Evolutionary conservation across 2,329 filamentous ascomycete genomes (phyloP), one percentile per base, ranked within the genome.

Genomic region (Fusarium stilboides): DNA sequence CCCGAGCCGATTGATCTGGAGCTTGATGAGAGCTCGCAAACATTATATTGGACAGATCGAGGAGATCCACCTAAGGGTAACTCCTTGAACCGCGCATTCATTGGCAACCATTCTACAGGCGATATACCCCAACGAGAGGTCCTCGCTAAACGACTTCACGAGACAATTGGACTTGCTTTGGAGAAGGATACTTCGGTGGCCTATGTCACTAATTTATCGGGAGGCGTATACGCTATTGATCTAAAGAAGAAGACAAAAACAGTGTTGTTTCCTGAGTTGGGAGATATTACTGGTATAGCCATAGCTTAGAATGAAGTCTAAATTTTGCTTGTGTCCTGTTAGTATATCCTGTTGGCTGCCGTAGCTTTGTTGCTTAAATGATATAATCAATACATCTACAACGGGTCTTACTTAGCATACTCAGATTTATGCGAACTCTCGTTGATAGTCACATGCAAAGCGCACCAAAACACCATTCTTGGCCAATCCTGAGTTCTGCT

Each of bases 271-370:
- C 31, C 36, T 0, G 49, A 62, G 28, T n/a, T 56, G 14, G 57
- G 47, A 2, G 31, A 47, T 33, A 17, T 62, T 2, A 62, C 47
- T 15, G 60, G 57, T 3, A 63, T 56, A 12, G 59, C 42, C 3
- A 26, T 62, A 15, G 57, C 47, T 8, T 50, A 24, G 10, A 28
- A 1, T 31, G 5, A 17, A 9, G 2, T 15, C 19, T 4, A 13
- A 13, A 13, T 31, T 13, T 5, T 31, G 28, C 5, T 31, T 3
- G 13, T 31, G 12, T 12, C 9, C 13, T 31, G 5, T 13, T 13
- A 13, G 10, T 13, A 31, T 31, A 31, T 10, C 28, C 6, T 13
- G 1, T 13, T 12, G 28, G 5, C 10, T n/a, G n/a, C n/a, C n/a
- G n/a, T n/a, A n/a, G n/a, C n/a, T n/a, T n/a, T n/a, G n/a, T n/a